Evolutionary conservation across 2,329 filamentous ascomycete species (phyloP).

Genomic region (Pseudogymnoascus sp.): DNA sequence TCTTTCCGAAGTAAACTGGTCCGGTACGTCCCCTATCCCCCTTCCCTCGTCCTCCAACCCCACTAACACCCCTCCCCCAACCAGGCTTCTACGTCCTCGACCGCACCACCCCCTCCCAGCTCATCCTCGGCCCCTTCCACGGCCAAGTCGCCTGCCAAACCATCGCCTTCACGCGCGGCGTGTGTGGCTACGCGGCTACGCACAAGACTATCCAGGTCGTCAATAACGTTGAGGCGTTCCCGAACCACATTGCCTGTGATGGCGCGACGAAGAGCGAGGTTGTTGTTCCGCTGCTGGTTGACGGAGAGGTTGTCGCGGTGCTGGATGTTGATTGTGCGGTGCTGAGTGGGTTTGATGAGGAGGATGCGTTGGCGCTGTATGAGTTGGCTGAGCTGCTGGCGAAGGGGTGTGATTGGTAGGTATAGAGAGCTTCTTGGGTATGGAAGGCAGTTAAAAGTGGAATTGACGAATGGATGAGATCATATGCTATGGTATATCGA

Average conservation of each 20-base stretch:
- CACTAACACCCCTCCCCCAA: slow-evolving; percentile 24
- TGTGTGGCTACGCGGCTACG: slow-evolving; percentile 66
- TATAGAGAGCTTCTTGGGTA: background rate
- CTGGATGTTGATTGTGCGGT: slow-evolving; percentile 75
- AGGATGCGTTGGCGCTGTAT: slow-evolving; percentile 61
- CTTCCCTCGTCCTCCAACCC: background rate
- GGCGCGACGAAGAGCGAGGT: slow-evolving; percentile 71
- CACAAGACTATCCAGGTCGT: slow-evolving; percentile 58
- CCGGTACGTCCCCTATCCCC: slow-evolving; percentile 39
- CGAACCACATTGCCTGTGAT: slow-evolving; percentile 78
- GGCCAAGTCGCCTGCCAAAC: slow-evolving; percentile 75
- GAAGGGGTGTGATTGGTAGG: slow-evolving; percentile 58
- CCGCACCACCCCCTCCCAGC: slow-evolving; percentile 36
- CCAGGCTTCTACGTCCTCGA: slow-evolving; percentile 73
- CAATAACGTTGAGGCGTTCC: slow-evolving; percentile 65
- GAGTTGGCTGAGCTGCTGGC: slow-evolving; percentile 55
- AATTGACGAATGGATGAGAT: background rate
- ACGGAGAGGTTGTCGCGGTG: slow-evolving; percentile 53
- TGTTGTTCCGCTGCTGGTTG: slow-evolving; percentile 60
- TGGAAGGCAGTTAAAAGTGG: background rate
- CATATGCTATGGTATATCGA: background rate
- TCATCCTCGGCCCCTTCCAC: slow-evolving; percentile 75
- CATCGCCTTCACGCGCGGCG: slow-evolving; percentile 66
- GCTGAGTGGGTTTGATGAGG: slow-evolving; percentile 59
- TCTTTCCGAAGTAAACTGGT: slow-evolving; percentile 68